Evolutionary conservation across 495 filamentous ascomycete genomes (phyloP).

Genomic region (Pyrenula aspistea): DNA sequence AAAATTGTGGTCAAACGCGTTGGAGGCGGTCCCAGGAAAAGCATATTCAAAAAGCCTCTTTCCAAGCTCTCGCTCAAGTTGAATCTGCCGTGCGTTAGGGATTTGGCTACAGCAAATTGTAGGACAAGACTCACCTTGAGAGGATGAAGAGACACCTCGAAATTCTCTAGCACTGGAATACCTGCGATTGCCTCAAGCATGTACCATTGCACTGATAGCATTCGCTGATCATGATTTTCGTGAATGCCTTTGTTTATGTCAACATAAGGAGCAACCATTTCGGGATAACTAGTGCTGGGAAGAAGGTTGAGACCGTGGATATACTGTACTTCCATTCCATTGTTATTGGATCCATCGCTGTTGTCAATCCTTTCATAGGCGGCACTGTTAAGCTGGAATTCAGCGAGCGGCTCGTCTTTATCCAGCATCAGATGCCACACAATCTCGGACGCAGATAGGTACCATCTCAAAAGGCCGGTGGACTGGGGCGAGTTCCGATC

Average conservation of each 20-base stretch:
- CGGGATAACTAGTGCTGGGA: conserved; percentile 81
- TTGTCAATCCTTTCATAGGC: conserved; percentile 92
- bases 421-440: conserved; percentile 93
- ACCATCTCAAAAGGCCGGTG: conserved; percentile 75
- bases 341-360: conserved; percentile 90
- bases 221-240: conserved; percentile 46
- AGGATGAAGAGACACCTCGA: conserved; percentile 88
- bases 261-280: conserved; percentile 84
- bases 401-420: conserved; percentile 74
- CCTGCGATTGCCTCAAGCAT: conserved; percentile 97
- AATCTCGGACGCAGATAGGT: conserved; percentile 80
- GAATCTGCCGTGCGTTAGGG: conserved; percentile 13
- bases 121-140: conserved; percentile 47
- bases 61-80: conserved; percentile 86
- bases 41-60: conserved; percentile 96
- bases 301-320: conserved; percentile 81
- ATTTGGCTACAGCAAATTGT: not conserved
- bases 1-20: conserved; percentile 48
- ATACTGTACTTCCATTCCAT: conserved; percentile 71
- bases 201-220: conserved; percentile 90
- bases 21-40: conserved; percentile 67
- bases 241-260: conserved; percentile 43
- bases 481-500: conserved; percentile 52
- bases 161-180: conserved; percentile 93
- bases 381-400: conserved; percentile 83